Conservation (phyloP, 805 yeast genomes). For the Wickerhamiella cacticola region DNA sequence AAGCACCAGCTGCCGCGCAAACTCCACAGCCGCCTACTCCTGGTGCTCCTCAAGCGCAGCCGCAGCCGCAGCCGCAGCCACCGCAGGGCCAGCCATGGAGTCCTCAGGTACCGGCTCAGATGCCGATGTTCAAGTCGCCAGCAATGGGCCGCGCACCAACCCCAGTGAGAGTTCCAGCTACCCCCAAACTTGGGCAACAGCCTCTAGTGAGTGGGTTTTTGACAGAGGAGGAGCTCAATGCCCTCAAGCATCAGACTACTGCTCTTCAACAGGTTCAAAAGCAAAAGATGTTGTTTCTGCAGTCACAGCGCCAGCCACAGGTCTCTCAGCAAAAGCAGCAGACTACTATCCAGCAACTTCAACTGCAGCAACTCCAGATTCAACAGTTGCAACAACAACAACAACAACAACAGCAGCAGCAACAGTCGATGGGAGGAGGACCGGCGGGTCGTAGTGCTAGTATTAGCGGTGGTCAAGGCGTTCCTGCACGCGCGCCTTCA, state of each 20-base stretch:
- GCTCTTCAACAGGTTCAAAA: conserved; percentile 9
- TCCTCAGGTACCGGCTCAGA: neutral
- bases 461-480: neutral
- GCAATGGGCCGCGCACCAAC: conserved; percentile 2
- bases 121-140: neutral
- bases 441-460: neutral
- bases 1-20: neutral
- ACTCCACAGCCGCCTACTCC: conserved; percentile 2
- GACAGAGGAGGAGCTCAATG: conserved; percentile 10
- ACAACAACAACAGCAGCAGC: conserved; percentile 2
- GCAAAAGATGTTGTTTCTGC: neutral
- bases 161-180: conserved; percentile 6
- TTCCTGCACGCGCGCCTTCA: conserved; percentile 1
- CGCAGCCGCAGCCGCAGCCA: conserved; percentile 21
- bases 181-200: conserved; percentile 9
- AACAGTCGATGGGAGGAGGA: neutral
- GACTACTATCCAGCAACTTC: neutral
- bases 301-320: conserved; percentile 10
- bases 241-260: conserved; percentile 5
- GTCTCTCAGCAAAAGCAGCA: conserved; percentile 1
- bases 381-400: conserved; percentile 9
- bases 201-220: neutral
- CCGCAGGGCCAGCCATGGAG: conserved; percentile 9
- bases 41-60: neutral
- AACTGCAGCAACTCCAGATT: conserved; percentile 10